Evolutionary conservation across 768 basidiomycete genomes (phyloP).

Genomic region (Lentinula detonsa): DNA sequence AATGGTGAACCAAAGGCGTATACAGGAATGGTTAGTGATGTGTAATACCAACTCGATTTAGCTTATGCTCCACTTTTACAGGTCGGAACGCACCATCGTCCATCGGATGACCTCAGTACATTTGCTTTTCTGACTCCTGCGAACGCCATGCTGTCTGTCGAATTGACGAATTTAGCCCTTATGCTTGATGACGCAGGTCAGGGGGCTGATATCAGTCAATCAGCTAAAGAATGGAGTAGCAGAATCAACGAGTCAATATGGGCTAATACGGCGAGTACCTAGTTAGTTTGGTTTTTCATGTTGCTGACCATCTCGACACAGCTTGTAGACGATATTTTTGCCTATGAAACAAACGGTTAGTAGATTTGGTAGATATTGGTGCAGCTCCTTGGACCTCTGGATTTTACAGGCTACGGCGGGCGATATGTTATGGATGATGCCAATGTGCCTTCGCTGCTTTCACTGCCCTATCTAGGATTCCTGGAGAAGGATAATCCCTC

Average conservation of each 20-base stretch:
- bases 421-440: slow-evolving; percentile 83
- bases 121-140: slow-evolving; percentile 74
- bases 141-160: slow-evolving; percentile 80
- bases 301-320: slow-evolving; percentile 16
- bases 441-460: slow-evolving; percentile 76
- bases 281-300: not conserved
- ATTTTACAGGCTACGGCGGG: slow-evolving; percentile 50
- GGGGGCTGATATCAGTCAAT: slow-evolving; percentile 42
- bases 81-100: slow-evolving; percentile 72
- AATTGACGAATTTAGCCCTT: slow-evolving; percentile 52
- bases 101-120: slow-evolving; percentile 67
- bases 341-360: slow-evolving; percentile 72
- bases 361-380: not conserved
- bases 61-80: slow-evolving; percentile 20
- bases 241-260: slow-evolving; percentile 57
- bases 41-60: too few relatives aligned
- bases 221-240: slow-evolving; percentile 53
- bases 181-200: slow-evolving; percentile 48
- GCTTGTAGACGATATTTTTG: slow-evolving; percentile 62
- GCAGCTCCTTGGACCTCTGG: not conserved
- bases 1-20: slow-evolving; percentile 74
- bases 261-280: slow-evolving; percentile 42
- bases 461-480: slow-evolving; percentile 76
- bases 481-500: slow-evolving; percentile 50
- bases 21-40: slow-evolving; percentile 45